Percentiles rank a stretch among this genome's conserved stretches.
Evolutionary conservation across 2,329 filamentous ascomycete genomes (phyloP).

Genomic region (Periconia macrospinosa): DNA sequence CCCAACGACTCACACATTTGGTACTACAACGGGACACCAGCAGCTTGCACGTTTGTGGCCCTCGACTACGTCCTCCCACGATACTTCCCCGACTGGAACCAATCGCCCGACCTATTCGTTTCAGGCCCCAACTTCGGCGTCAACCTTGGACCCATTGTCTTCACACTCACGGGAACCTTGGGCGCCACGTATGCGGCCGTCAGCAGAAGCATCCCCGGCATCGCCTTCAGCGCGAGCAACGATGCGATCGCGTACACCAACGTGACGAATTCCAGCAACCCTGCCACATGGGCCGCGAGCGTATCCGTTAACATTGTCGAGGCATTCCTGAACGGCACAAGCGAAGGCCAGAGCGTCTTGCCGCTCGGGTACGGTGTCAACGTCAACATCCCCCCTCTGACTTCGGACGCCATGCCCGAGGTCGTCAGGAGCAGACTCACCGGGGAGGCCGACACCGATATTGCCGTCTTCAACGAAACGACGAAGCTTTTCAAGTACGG

Average conservation of each 20-base stretch:
- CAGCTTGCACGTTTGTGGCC: conserved; percentile 58
- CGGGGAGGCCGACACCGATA: conserved; percentile 51
- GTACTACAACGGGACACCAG: conserved; percentile 64
- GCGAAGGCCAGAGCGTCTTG: conserved; percentile 33
- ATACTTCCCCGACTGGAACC: conserved; percentile 44
- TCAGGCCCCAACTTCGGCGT: conserved; percentile 60
- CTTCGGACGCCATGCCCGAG: conserved; percentile 43
- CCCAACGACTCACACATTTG: conserved; percentile 58
- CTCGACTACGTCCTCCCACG: conserved; percentile 59
- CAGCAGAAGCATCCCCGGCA: conserved; percentile 53
- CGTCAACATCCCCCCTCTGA: conserved; percentile 53
- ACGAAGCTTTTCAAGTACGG: conserved; percentile 51
- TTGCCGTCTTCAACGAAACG: conserved; percentile 47
- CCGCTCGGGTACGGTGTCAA: conserved; percentile 54
- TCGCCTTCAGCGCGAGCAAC: conserved; percentile 51
- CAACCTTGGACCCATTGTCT: conserved; percentile 57
- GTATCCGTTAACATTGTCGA: conserved; percentile 49
- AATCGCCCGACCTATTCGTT: conserved; percentile 57
- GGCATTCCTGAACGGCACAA: conserved; percentile 43
- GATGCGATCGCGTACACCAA: conserved; percentile 45
- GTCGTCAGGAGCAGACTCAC: conserved; percentile 53
- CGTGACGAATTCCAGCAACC: conserved; percentile 45
- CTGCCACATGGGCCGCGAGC: conserved; percentile 48
- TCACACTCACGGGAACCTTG: conserved; percentile 21
- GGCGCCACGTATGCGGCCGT: conserved; percentile 55